Conservation (phyloP, 2,329 filamentous ascomycete genomes). For the Cercospora zeae-maydis region DNA sequence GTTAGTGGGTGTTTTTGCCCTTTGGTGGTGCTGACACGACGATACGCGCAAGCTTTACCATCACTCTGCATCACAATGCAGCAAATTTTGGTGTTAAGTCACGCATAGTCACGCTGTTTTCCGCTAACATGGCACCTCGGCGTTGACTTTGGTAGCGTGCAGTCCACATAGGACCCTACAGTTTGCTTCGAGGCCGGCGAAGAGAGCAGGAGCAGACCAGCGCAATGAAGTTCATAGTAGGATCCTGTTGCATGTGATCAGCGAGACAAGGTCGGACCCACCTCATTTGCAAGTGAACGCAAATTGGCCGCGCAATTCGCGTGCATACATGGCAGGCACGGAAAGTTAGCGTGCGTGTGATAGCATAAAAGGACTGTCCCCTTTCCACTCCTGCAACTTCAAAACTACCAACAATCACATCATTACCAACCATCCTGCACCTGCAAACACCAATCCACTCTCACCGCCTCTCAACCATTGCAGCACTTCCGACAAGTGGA, state of each 20-base stretch:
- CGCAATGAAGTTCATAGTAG: background rate
- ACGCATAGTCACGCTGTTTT: too few relatives aligned
- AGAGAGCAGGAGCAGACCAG: background rate
- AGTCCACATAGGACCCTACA: too few relatives aligned
- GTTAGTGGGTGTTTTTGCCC: background rate
- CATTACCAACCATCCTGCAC: background rate
- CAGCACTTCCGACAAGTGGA: background rate
- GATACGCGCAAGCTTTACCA: background rate
- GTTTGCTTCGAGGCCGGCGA: background rate
- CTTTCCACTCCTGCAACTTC: background rate
- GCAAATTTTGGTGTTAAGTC: too few relatives aligned
- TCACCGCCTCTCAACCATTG: too few relatives aligned
- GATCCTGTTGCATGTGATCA: background rate
- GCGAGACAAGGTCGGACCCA: background rate
- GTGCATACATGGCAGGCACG: too few relatives aligned
- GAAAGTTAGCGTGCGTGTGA: background rate
- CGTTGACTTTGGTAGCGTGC: background rate
- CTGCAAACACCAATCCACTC: fast-evolving
- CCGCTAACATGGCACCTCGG: background rate
- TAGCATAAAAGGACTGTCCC: background rate
- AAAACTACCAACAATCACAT: background rate
- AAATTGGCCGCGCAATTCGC: background rate
- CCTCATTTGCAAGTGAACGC: background rate
- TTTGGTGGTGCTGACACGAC: background rate
- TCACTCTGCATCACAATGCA: background rate